Evolutionary conservation across 1,284 basidiomycete species (phyloP).

Genomic region (Agroathelia rolfsii): DNA sequence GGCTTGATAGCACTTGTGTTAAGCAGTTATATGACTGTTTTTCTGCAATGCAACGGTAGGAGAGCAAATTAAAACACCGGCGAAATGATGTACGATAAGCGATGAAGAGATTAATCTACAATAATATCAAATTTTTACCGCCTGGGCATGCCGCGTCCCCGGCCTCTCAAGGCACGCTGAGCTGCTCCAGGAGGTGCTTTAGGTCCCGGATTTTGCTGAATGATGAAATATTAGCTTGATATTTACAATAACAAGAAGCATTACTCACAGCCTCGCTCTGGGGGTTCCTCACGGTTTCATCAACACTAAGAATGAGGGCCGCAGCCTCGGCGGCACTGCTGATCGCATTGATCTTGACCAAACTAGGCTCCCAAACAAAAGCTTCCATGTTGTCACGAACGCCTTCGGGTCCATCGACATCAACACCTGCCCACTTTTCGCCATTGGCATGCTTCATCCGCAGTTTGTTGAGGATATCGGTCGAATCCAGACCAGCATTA

Average conservation of each 20-base stretch:
- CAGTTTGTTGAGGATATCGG: conserved; percentile 94
- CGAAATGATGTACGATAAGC: too few species aligned
- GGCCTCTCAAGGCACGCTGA: conserved; percentile 72
- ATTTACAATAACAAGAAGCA: too few species aligned
- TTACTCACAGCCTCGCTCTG: conserved; percentile 81
- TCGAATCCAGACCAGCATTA: conserved; percentile 97
- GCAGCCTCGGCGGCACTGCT: conserved; percentile 94
- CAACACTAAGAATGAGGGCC: conserved; percentile 88
- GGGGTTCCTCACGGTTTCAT: conserved; percentile 91
- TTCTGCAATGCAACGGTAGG: too few species aligned
- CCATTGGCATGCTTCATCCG: conserved; percentile 93
- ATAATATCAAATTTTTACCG: conserved; percentile 32
- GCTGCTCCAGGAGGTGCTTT: conserved; percentile 78
- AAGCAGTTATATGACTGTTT: too few species aligned
- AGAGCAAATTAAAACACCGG: too few species aligned
- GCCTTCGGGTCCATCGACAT: conserved; percentile 83
- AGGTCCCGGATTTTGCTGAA: conserved; percentile 65
- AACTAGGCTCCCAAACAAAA: conserved; percentile 96
- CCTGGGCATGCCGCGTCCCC: conserved; percentile 70
- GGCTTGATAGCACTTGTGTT: too few species aligned
- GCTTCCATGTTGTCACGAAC: conserved; percentile 94
- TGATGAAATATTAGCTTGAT: conserved; percentile 10
- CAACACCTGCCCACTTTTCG: conserved; percentile 87
- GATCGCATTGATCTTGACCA: conserved; percentile 95
- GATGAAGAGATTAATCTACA: conserved; percentile 7